phyloP scores from a whole-genome alignment of 140 eudicot genomes.

The Erigeron philadelphicus region DNA sequence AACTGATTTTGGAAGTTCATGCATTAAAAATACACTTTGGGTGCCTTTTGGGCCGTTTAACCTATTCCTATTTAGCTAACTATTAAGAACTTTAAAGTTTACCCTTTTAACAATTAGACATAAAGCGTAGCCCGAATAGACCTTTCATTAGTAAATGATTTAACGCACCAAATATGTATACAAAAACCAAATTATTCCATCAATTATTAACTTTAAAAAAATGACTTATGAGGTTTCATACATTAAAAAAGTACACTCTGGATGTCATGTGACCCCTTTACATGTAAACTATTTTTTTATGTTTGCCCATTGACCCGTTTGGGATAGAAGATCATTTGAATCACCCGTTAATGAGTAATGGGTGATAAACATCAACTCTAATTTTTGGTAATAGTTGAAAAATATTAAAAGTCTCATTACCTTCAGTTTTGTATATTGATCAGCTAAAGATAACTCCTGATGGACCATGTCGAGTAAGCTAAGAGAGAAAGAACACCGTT shows the following conservation, averaged over 20 bases:
- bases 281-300: not conserved
- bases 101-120: too few relatives aligned
- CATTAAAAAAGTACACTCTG: not conserved
- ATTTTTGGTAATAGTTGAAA: not conserved
- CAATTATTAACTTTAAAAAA: too few relatives aligned
- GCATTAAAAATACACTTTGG: not conserved
- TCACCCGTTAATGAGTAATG: not conserved
- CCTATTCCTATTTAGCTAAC: too few relatives aligned
- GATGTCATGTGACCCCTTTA: not conserved
- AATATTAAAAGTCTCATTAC: slow-evolving; percentile 33
- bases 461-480: slow-evolving; percentile 88
- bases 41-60: not conserved
- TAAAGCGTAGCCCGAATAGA: too few relatives aligned
- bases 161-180: too few relatives aligned
- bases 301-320: not conserved
- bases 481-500: slow-evolving; percentile 25
- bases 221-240: not conserved
- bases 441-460: slow-evolving; percentile 89
- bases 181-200: too few relatives aligned
- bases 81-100: too few relatives aligned
- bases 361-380: not conserved
- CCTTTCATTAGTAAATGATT: too few relatives aligned
- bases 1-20: too few relatives aligned
- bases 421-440: slow-evolving; percentile 73
- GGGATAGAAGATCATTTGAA: not conserved